phyloP scores from a whole-genome alignment of 2,329 filamentous ascomycete genomes.

The Paramyrothecium sp. region DNA sequence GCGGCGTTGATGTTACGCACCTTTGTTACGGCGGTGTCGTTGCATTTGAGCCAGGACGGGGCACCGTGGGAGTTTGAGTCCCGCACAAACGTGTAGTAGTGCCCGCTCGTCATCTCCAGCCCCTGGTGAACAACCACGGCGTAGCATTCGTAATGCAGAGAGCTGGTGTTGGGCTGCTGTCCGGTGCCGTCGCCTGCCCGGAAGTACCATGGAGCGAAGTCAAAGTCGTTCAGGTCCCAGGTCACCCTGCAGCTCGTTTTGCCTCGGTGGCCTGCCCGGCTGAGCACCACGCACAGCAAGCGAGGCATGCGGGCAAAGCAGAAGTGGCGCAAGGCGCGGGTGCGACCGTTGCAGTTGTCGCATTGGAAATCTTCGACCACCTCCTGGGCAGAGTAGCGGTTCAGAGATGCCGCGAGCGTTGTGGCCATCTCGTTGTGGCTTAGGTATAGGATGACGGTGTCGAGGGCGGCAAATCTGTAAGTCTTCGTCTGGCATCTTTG shows the following conservation, averaged over 20 bases:
- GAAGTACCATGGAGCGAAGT: slow-evolving; percentile 44
- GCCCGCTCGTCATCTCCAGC: slow-evolving; percentile 45
- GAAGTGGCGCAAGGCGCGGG: slow-evolving; percentile 67
- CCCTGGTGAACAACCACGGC: slow-evolving; percentile 73
- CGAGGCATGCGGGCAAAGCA: slow-evolving; percentile 77
- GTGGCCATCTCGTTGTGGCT: slow-evolving; percentile 20
- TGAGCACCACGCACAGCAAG: slow-evolving; percentile 75
- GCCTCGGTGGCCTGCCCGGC: slow-evolving; percentile 63
- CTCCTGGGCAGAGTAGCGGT: slow-evolving; percentile 68
- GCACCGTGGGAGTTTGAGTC: slow-evolving; percentile 47
- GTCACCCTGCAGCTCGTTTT: slow-evolving; percentile 59
- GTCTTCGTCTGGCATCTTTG: slow-evolving; percentile 52
- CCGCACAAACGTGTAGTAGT: slow-evolving; percentile 74
- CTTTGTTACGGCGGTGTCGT: slow-evolving; percentile 41
- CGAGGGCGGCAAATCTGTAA: slow-evolving; percentile 43
- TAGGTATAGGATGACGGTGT: slow-evolving; percentile 52
- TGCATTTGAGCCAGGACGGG: slow-evolving; percentile 47
- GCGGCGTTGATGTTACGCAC: slow-evolving; percentile 39
- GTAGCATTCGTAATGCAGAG: slow-evolving; percentile 81
- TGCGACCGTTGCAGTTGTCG: slow-evolving; percentile 68
- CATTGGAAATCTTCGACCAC: slow-evolving; percentile 69
- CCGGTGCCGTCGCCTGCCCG: slow-evolving; percentile 27
- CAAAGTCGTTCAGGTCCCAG: slow-evolving; percentile 73
- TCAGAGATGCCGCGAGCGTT: slow-evolving; percentile 61
- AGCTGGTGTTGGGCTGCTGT: slow-evolving; percentile 39